Evolutionary conservation across 768 basidiomycete genomes (phyloP).

Genomic region (Nidula microcarpa): DNA sequence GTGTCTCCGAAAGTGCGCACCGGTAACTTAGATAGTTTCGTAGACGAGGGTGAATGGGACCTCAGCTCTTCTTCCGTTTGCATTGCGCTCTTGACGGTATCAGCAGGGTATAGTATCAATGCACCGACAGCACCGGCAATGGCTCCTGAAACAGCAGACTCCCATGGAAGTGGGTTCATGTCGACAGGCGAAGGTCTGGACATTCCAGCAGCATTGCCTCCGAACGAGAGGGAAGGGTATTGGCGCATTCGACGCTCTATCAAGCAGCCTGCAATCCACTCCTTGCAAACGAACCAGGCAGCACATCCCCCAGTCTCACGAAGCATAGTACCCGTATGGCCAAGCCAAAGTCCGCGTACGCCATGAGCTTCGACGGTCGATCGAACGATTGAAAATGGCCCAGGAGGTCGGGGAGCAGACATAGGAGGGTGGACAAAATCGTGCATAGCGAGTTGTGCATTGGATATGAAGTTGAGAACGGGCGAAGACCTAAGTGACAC

Average conservation of each 20-base stretch:
- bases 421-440: neutral
- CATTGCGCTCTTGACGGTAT: slow-evolving; percentile 91
- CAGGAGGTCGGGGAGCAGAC: slow-evolving; percentile 43
- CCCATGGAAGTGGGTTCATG: slow-evolving; percentile 46
- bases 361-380: slow-evolving; percentile 66
- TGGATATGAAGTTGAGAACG: neutral
- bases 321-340: slow-evolving; percentile 89
- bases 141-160: slow-evolving; percentile 85
- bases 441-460: neutral
- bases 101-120: slow-evolving; percentile 90
- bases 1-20: slow-evolving; percentile 49
- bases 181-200: neutral
- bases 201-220: slow-evolving; percentile 8
- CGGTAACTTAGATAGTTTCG: slow-evolving; percentile 4
- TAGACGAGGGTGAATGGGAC: slow-evolving; percentile 31
- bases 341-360: slow-evolving; percentile 89
- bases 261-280: slow-evolving; percentile 64
- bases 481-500: neutral
- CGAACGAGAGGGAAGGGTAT: neutral
- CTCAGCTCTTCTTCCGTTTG: slow-evolving; percentile 91
- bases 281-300: slow-evolving; percentile 91
- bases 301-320: slow-evolving; percentile 90
- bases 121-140: slow-evolving; percentile 84
- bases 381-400: slow-evolving; percentile 66
- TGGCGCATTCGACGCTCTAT: slow-evolving; percentile 41